Evolutionary conservation across 2,329 filamentous ascomycete genomes (phyloP), one percentile per base, ranked within the genome.

Genomic region (Aspergillus piperis): DNA sequence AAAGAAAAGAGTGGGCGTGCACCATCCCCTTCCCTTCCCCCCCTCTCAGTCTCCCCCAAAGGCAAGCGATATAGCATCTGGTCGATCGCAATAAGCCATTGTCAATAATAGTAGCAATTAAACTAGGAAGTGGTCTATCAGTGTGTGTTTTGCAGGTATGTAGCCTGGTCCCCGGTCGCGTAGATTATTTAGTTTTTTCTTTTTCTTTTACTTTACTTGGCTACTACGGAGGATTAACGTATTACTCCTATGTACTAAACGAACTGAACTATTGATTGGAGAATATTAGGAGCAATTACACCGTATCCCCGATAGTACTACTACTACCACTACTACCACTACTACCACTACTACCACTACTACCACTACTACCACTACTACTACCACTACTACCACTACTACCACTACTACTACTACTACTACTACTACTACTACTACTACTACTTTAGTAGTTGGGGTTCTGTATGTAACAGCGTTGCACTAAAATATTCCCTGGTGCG

Each of bases 51-150:
- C 17, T 19, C 17, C 59, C 62, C 59, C 59, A 61, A 61, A 62
- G 56, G 60, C 55, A 59, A 61, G 53, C 58, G 49, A 61, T 54
- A 39, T 57, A 49, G 54, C 54, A 44, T 25, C 32, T 53, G 54
- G 63, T 44, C 58, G 63, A 64, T 64, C 63, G 53, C 41, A 64
- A 64, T 64, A 57, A 56, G 32, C 17, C n/a, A 5, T 13, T 49
- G 42, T 50, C 32, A 52, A 42, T 17, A 49, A 54, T 54, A 54
- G 21, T 42, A 59, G n/a, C 25, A 47, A 39, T 10, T 17, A 36
- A 44, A 44, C 25, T 47, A 36, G 27, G 13, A 21, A 4, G 11
- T 15, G 36, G 11, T 19, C 13, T 17, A 32, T 50, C 25, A 27
- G 23, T 13, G 21, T 23, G 42, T 36, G 25, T 7, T 19, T 13